These are phyloP conservation scores for Tolypocladium inflatum DNA, from an alignment of 2,329 filamentous ascomycete genomes.

Conservation along the genomic window DNA sequence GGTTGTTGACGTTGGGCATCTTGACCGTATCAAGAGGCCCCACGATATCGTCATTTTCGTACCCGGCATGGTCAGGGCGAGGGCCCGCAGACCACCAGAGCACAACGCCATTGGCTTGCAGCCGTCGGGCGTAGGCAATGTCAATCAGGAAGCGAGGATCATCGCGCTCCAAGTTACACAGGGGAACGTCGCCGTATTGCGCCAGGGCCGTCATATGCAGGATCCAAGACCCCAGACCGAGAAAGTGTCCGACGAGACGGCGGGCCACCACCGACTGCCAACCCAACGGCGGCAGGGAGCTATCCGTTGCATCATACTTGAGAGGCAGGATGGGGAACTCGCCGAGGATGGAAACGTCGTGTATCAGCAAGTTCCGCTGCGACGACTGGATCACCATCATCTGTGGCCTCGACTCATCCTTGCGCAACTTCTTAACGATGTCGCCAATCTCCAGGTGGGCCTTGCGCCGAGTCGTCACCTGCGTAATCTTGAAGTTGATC, in stretches of 20 bases:
- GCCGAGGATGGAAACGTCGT: conserved; percentile 74
- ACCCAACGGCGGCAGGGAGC: conserved; percentile 78
- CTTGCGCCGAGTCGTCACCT: conserved; percentile 84
- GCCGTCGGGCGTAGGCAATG: conserved; percentile 79
- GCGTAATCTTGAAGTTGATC: conserved; percentile 74
- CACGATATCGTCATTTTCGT: conserved; percentile 84
- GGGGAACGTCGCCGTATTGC: conserved; percentile 83
- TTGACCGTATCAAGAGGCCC: conserved; percentile 76
- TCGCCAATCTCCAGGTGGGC: conserved; percentile 83
- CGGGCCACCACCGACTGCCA: conserved; percentile 90
- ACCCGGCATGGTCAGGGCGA: conserved; percentile 87
- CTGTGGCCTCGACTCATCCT: conserved; percentile 70
- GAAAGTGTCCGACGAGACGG: conserved; percentile 77
- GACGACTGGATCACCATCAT: conserved; percentile 88
- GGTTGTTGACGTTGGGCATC: conserved; percentile 89
- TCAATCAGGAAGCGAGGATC: conserved; percentile 95
- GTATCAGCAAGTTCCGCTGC: conserved; percentile 67
- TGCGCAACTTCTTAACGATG: conserved; percentile 79
- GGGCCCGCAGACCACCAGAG: conserved; percentile 92
- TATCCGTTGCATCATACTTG: conserved; percentile 73
- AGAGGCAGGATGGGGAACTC: conserved; percentile 79
- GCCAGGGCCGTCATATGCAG: conserved; percentile 79
- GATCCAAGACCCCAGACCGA: conserved; percentile 89
- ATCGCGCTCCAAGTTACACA: conserved; percentile 92
- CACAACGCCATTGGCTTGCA: conserved; percentile 87